phyloP scores from a whole-genome alignment of 208 protist genomes.

The Leishmania aethiopica region DNA sequence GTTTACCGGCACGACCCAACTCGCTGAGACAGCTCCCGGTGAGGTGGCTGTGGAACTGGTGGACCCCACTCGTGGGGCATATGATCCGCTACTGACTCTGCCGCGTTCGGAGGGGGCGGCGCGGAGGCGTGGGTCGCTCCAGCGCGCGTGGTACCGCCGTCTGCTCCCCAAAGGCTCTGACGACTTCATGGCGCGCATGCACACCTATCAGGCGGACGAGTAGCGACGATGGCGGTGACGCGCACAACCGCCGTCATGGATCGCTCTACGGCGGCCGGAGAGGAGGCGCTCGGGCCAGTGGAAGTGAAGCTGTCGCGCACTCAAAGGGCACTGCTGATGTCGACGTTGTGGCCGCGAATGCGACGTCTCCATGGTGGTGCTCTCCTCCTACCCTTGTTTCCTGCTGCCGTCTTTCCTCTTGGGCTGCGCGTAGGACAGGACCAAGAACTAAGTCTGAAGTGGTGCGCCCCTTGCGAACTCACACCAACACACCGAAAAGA shows the following conservation, averaged over 20 bases:
- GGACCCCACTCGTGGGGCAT: background rate
- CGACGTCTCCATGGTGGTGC: background rate
- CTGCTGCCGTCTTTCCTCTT: background rate
- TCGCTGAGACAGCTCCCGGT: background rate
- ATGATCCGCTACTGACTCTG: constrained; percentile 25
- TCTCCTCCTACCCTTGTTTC: background rate
- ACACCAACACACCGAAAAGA: background rate
- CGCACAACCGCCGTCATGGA: background rate
- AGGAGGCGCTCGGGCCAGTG: background rate
- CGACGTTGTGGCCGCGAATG: background rate
- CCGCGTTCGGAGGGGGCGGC: constrained; percentile 18
- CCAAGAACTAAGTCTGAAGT: background rate
- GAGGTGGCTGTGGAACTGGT: background rate
- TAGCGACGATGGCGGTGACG: background rate
- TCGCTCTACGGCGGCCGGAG: background rate
- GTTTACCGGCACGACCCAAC: background rate
- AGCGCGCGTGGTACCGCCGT: constrained; percentile 27
- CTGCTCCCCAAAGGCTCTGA: constrained; percentile 5
- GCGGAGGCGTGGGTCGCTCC: constrained; percentile 2
- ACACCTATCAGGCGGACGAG: constrained; percentile 5
- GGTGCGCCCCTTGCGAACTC: background rate
- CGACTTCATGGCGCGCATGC: constrained; percentile 17
- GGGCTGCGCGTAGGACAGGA: background rate
- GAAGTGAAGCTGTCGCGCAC: background rate
- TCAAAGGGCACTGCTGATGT: background rate